Evolutionary conservation across 2,329 filamentous ascomycete genomes (phyloP).

Genomic region (Colletotrichum endophyticum): DNA sequence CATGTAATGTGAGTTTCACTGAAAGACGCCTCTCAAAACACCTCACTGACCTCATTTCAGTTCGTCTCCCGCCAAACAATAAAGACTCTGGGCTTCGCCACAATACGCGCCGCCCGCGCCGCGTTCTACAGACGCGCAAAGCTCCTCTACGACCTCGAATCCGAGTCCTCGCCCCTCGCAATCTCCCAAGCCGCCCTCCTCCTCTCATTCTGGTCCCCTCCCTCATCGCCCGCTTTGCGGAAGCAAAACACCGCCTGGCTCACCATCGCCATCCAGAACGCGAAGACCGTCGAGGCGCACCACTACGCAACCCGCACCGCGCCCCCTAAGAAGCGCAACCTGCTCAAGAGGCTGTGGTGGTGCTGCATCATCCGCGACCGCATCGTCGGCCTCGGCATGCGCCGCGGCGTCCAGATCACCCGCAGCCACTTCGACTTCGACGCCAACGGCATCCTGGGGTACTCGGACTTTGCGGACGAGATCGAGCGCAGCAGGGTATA

Average conservation of each 20-base stretch:
- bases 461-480: slow-evolving; percentile 51
- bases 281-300: slow-evolving; percentile 48
- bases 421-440: slow-evolving; percentile 50
- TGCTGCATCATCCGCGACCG: slow-evolving; percentile 58
- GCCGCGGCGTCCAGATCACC: slow-evolving; percentile 55
- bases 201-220: slow-evolving; percentile 46
- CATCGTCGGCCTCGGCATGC: slow-evolving; percentile 52
- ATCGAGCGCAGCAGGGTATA: slow-evolving; percentile 50
- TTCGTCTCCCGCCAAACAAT: slow-evolving; percentile 44
- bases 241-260: slow-evolving; percentile 55
- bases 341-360: slow-evolving; percentile 59
- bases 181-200: slow-evolving; percentile 47
- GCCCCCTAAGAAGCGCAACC: slow-evolving; percentile 40
- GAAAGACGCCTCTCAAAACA: not conserved
- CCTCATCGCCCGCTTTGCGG: slow-evolving; percentile 28
- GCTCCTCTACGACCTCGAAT: slow-evolving; percentile 49
- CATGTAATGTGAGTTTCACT: slow-evolving; percentile 37
- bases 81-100: slow-evolving; percentile 45
- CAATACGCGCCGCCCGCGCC: slow-evolving; percentile 47
- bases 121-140: slow-evolving; percentile 44
- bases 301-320: slow-evolving; percentile 40
- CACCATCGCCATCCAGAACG: slow-evolving; percentile 53
- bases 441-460: slow-evolving; percentile 37
- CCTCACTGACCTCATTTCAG: slow-evolving; percentile 24
- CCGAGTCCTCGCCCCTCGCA: slow-evolving; percentile 44